Percentiles rank a stretch among this genome's conserved stretches.
phyloP scores from a whole-genome alignment of 2,329 filamentous ascomycete species.

The Mycosphaerelloides madeirae region DNA sequence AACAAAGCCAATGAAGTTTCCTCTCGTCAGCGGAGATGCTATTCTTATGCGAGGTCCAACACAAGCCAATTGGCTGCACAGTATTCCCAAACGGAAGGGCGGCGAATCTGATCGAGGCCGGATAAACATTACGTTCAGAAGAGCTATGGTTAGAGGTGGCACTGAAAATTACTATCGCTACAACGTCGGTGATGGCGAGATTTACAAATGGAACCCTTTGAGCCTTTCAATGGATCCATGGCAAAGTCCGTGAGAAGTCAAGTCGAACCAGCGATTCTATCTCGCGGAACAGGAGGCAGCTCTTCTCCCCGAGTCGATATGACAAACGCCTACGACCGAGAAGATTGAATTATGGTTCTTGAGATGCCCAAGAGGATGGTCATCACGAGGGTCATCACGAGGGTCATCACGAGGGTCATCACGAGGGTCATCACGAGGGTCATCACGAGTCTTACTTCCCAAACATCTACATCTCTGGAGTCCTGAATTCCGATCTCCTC shows the following conservation, averaged over 20 bases:
- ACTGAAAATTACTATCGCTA: conserved; percentile 83
- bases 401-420: no score
- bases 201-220: conserved; percentile 62
- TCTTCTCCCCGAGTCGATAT: no score
- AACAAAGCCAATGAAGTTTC: conserved; percentile 45
- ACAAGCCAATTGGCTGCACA: conserved; percentile 73
- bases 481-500: no score
- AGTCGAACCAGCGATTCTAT: no score
- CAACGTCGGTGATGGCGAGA: conserved; percentile 66
- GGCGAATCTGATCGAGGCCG: conserved; percentile 58
- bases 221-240: conserved; percentile 49
- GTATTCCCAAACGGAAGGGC: conserved; percentile 68
- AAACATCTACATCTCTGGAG: no score
- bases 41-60: conserved; percentile 70
- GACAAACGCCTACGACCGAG: no score
- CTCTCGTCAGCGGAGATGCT: conserved; percentile 68
- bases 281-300: no score
- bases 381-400: no score
- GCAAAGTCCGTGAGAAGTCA: not conserved
- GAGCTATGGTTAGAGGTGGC: conserved; percentile 64
- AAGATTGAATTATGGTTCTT: no score
- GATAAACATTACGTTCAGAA: conserved; percentile 72
- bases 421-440: no score
- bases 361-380: no score
- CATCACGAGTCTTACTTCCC: no score